These are phyloP conservation scores for Aureobasidium lini DNA, from an alignment of 2,329 filamentous ascomycete species.

Conservation along the genomic window DNA sequence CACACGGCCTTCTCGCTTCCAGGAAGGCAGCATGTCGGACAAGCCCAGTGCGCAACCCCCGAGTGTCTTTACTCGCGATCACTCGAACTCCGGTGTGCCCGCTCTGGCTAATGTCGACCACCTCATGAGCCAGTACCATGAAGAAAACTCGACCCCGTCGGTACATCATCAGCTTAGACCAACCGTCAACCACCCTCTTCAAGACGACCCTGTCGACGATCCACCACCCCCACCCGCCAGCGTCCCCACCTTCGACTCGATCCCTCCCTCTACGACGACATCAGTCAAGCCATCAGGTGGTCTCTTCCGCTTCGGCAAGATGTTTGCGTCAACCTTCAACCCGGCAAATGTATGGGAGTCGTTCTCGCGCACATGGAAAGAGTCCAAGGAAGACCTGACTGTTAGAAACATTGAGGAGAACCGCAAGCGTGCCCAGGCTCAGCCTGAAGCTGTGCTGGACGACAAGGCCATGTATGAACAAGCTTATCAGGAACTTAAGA, in stretches of 20 bases:
- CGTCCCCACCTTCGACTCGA: not conserved
- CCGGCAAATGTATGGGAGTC: conserved; percentile 43
- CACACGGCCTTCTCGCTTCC: conserved; percentile 54
- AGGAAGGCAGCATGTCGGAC: conserved; percentile 83
- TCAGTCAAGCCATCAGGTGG: conserved; percentile 21
- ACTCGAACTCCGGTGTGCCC: conserved; percentile 14
- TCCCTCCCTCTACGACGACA: not conserved
- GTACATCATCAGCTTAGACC: not conserved
- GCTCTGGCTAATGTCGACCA: conserved; percentile 30
- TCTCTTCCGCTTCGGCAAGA: conserved; percentile 50
- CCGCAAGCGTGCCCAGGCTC: conserved; percentile 16
- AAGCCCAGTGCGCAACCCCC: conserved; percentile 65
- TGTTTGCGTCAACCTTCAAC: conserved; percentile 47
- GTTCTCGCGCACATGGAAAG: conserved; percentile 37
- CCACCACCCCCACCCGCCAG: not conserved
- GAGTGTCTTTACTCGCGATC: conserved; percentile 52
- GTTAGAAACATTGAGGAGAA: conserved; percentile 32
- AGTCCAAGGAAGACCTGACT: conserved; percentile 35
- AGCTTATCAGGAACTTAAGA: conserved; percentile 48
- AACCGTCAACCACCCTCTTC: not conserved
- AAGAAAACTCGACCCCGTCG: conserved; percentile 7
- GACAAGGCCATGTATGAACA: conserved; percentile 41
- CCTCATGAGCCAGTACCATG: conserved; percentile 33
- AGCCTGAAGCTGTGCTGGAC: conserved; percentile 28
- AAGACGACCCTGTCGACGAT: not conserved